Conservation (phyloP, 2,329 filamentous ascomycete species). For the Trichoderma sp. region DNA sequence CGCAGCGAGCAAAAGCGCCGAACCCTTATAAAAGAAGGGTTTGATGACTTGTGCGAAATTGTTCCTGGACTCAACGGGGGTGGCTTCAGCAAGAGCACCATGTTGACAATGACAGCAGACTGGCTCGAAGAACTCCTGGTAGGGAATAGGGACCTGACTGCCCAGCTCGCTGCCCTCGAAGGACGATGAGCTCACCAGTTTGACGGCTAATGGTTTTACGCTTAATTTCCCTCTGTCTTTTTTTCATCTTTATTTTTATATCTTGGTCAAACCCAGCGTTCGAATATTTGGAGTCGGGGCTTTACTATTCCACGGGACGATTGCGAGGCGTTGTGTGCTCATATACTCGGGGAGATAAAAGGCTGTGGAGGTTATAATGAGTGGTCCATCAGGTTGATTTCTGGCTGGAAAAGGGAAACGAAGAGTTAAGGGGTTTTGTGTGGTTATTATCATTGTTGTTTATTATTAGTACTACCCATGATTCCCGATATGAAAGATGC, state of each 20-base stretch:
- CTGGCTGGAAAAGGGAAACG: neutral
- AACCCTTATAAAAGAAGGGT: slow-evolving; percentile 78
- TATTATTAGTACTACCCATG: neutral
- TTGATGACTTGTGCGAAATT: slow-evolving; percentile 74
- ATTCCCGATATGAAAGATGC: neutral
- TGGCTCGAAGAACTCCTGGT: slow-evolving; percentile 73
- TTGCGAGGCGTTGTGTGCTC: slow-evolving; percentile 13
- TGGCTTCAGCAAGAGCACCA: slow-evolving; percentile 80
- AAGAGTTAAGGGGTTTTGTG: neutral
- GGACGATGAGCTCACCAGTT: slow-evolving; percentile 23
- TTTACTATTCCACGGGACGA: neutral
- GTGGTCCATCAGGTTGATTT: neutral
- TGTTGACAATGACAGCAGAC: slow-evolving; percentile 72
- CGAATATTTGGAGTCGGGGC: neutral
- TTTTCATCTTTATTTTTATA: neutral
- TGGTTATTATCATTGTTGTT: neutral
- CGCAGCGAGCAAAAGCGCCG: slow-evolving; percentile 84
- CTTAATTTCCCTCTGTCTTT: neutral
- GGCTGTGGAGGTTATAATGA: neutral
- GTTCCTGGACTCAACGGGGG: slow-evolving; percentile 74
- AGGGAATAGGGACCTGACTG: slow-evolving; percentile 64
- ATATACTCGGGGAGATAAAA: neutral
- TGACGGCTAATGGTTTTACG: neutral
- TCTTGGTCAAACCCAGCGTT: neutral
- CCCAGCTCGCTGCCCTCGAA: slow-evolving; percentile 49